phyloP scores from a whole-genome alignment of 495 filamentous ascomycete genomes.

The Trichocladium uniseriatum region DNA sequence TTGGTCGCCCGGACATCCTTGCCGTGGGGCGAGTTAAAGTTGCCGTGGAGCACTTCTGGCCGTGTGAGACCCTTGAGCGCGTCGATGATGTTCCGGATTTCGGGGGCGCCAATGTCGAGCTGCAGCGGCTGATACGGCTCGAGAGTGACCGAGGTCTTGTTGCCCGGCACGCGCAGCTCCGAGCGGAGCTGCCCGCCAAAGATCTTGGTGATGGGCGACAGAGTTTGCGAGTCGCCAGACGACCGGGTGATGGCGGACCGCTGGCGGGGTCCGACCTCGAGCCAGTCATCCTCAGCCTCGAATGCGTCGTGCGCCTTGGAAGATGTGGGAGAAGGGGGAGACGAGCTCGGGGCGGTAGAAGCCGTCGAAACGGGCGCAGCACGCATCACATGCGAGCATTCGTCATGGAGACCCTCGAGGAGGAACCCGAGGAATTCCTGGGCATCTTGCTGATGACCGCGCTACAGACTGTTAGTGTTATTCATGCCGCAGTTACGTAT shows the following conservation, averaged over 20 bases:
- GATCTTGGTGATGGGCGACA: slow-evolving; percentile 85
- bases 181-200: slow-evolving; percentile 90
- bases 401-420: slow-evolving; percentile 85
- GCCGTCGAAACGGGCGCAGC: slow-evolving; percentile 34
- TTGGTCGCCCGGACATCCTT: slow-evolving; percentile 72
- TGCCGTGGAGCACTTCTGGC: slow-evolving; percentile 74
- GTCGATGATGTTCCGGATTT: slow-evolving; percentile 85
- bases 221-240: slow-evolving; percentile 60
- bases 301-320: slow-evolving; percentile 31
- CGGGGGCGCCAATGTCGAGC: slow-evolving; percentile 78
- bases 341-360: slow-evolving; percentile 33
- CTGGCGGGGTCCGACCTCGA: slow-evolving; percentile 90
- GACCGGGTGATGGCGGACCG: slow-evolving; percentile 78
- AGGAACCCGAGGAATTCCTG: slow-evolving; percentile 96
- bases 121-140: slow-evolving; percentile 93
- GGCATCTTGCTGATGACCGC: slow-evolving; percentile 95
- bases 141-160: slow-evolving; percentile 81
- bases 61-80: slow-evolving; percentile 77
- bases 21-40: slow-evolving; percentile 76
- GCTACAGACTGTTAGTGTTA: slow-evolving; percentile 39
- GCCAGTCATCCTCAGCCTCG: slow-evolving; percentile 57
- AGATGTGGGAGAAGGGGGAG: slow-evolving; percentile 28
- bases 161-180: slow-evolving; percentile 76
- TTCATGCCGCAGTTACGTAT: not conserved
- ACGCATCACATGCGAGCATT: slow-evolving; percentile 71